phyloP scores from a whole-genome alignment of 1,284 basidiomycete genomes.

The Xerocomus minutiporus region DNA sequence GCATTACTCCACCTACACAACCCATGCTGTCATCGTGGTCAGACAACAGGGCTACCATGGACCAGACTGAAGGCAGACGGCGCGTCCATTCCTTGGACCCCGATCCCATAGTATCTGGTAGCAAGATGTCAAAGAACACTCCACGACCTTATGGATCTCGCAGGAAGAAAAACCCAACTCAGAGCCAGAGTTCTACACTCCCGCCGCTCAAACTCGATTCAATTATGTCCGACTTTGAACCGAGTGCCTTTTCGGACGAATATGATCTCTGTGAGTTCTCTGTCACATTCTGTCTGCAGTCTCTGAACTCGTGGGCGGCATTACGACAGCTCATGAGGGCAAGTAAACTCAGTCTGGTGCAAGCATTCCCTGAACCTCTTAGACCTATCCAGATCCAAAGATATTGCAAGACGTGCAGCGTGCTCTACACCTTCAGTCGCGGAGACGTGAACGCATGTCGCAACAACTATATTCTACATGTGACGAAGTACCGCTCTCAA shows the following conservation, averaged over 20 bases:
- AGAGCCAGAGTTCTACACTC: conserved; percentile 12
- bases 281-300: conserved; percentile 6
- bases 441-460: conserved; percentile 56
- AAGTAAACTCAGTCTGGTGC: conserved; percentile 26
- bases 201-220: conserved; percentile 23
- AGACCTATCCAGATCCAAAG: conserved; percentile 50
- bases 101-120: conserved; percentile 17
- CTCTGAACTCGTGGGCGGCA: conserved; percentile 14
- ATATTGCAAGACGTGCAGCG: conserved; percentile 73
- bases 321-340: conserved; percentile 59
- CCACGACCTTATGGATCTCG: conserved; percentile 16
- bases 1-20: conserved; percentile 16
- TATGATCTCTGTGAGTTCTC: conserved; percentile 63
- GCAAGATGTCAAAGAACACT: conserved; percentile 14
- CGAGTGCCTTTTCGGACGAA: conserved; percentile 56
- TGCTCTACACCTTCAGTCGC: conserved; percentile 63
- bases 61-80: conserved; percentile 16
- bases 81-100: conserved; percentile 22
- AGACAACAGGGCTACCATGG: conserved; percentile 9
- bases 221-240: conserved; percentile 32
- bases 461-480: conserved; percentile 34
- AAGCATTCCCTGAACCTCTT: conserved; percentile 13
- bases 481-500: conserved; percentile 22
- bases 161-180: conserved; percentile 17
- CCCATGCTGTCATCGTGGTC: conserved; percentile 14